Conservation (phyloP, 1,284 basidiomycete species). For the Cystobasidium sp. region DNA sequence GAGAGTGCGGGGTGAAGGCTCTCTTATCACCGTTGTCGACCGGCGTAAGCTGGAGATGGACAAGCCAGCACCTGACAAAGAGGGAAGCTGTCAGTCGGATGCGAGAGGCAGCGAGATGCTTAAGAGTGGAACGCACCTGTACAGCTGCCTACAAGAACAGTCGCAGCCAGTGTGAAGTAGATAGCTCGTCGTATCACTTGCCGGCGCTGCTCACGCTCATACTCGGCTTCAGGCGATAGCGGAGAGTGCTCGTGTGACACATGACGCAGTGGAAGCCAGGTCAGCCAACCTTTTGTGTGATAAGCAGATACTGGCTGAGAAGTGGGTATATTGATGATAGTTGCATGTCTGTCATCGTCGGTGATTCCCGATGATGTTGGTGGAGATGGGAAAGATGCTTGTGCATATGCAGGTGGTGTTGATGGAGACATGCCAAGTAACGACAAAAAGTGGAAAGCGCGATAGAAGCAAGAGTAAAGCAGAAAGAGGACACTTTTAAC, state of each 20-base stretch:
- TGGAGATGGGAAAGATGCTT: neutral
- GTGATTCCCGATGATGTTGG: neutral
- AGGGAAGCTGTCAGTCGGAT: neutral
- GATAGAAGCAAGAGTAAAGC: neutral
- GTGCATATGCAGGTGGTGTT: neutral
- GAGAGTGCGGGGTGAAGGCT: neutral
- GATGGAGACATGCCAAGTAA: neutral
- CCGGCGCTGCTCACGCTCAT: neutral
- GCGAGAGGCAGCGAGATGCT: neutral
- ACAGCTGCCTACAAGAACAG: neutral
- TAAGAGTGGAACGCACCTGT: neutral
- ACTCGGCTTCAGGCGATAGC: neutral
- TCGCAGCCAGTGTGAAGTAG: neutral
- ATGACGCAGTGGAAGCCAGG: neutral
- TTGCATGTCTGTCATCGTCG: neutral
- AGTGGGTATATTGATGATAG: neutral
- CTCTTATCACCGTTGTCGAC: neutral
- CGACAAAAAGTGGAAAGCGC: neutral
- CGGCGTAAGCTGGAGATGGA: neutral
- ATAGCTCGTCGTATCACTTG: neutral
- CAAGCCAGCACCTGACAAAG: neutral
- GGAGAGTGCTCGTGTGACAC: neutral
- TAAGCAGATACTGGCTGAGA: too few species aligned
- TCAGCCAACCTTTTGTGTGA: too few species aligned
- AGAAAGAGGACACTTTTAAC: neutral